Base-by-base conservation (phyloP, 495 filamentous ascomycete species). In the Penicillium dipodomyicola region DNA sequence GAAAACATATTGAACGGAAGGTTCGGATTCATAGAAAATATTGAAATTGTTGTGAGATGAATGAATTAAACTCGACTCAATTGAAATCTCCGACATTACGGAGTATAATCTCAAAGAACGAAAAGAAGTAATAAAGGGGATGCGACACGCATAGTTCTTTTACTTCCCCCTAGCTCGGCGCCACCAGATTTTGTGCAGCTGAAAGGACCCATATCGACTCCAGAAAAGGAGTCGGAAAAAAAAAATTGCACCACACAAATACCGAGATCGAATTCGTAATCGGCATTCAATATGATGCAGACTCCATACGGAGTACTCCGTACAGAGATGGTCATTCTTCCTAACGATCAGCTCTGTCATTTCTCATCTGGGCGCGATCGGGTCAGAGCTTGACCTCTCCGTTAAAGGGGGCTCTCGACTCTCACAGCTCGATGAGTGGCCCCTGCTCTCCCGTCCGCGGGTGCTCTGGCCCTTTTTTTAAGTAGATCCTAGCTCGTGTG, bases 291-390 rank as follows among this genome's bases (percentile, higher is more conserved):
- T 54, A 50, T 59, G 49, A 33, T 51, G 33, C 23, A 29, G 35
- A 23, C 42, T 25, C 42, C 42, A 14, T 44, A 25, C 22, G 42
- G 42, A 43, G 41, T 40, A 39, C 37, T 2, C 2, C 3, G 9
- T 29, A 17, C 27, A 17, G 8, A 29, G 43, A 29, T 4, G 23
- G 23, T 15, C 35, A 35, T 8, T 32, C 30, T 30, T 19, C 50
- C 19, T 52, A 20, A 39, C 42, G 62, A 67, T 63, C 62, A 42
- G 32, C 57, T 52, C 54, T 58, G 49, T 59, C 57, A 62, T 62
- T 60, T 32, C 61, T 64, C 53, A 54, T 58, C 30, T 49, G 33
- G 59, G 6, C 11, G 39, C 40, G 52, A 61, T 67, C 58, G 48
- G 58, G 54, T 42, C 58, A 33, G 32, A 60, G 50, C 33, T 58